A percentile compares a stretch with the other conserved stretches of the same genome.
Conservation (phyloP, 345 rosid genomes). For the Hibiscus trionum region DNA sequence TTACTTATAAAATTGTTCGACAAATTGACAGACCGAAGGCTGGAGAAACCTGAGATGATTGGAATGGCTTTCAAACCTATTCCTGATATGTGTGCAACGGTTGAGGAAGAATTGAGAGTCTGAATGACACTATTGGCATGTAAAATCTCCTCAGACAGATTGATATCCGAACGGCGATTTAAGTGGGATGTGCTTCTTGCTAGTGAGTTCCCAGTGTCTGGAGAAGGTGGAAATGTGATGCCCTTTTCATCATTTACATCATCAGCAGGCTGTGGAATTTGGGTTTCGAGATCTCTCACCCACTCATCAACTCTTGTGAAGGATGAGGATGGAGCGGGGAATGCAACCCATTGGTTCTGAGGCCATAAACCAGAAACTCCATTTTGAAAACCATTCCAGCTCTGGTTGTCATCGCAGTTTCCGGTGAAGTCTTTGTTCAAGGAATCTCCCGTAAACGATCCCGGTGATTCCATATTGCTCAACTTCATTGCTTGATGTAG, state of each 20-base stretch:
- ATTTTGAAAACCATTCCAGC: slow-evolving; percentile 30
- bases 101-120: slow-evolving; percentile 75
- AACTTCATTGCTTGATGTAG: slow-evolving; percentile 26
- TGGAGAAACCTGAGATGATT: slow-evolving; percentile 50
- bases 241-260: slow-evolving; percentile 21
- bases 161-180: slow-evolving; percentile 26
- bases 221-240: slow-evolving; percentile 40
- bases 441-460: slow-evolving; percentile 41
- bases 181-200: slow-evolving; percentile 16
- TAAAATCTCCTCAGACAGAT: slow-evolving; percentile 51
- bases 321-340: slow-evolving; percentile 52
- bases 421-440: slow-evolving; percentile 13
- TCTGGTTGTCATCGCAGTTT: slow-evolving; percentile 16
- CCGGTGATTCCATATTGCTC: slow-evolving; percentile 35
- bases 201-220: slow-evolving; percentile 41
- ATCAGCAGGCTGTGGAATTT: slow-evolving; percentile 23
- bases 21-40: slow-evolving; percentile 76
- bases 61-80: slow-evolving; percentile 79
- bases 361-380: slow-evolving; percentile 50
- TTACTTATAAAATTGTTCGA: slow-evolving; percentile 84
- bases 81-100: slow-evolving; percentile 75
- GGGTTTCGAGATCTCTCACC: slow-evolving; percentile 55
- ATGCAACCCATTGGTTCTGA: slow-evolving; percentile 79
- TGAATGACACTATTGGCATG: slow-evolving; percentile 67
- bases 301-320: slow-evolving; percentile 73